Evolutionary conservation across 108 stramenopile species (phyloP), one percentile per base, ranked within the genome.

Genomic region (Nitzschia putrida): DNA sequence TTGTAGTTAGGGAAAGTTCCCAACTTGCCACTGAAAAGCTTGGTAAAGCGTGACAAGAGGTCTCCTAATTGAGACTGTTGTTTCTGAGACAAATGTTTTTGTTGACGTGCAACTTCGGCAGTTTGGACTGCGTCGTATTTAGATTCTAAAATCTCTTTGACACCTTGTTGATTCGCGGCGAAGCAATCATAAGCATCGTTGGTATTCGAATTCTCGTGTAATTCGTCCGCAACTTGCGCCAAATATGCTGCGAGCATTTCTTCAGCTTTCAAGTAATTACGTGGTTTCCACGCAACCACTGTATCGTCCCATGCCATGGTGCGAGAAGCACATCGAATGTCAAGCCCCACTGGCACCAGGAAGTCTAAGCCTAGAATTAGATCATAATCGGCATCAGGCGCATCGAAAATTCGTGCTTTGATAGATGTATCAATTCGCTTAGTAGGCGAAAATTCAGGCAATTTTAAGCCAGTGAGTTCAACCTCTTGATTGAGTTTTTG

Each of bases 331-430:
- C 57, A 74, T 0, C 29, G 0, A 9, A 74, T 39, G 23, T 64
- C 43, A 16, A 83, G 75, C 42, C 81, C 81, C 13, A 53, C 23
- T 8, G 42, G 13, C 20, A 8, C 2, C 2, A 84, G 52, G 54
- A 84, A 63, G 26, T 80, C 80, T 23, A 44, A 37, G 1, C 83
- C 79, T 8, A 84, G 21, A 24, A 80, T 77, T 0, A 78, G 22
- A 21, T 84, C 74, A 34, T 80, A 80, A 5, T 8, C 18, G 44
- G 11, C 2, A 41, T 52, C n/a, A 5, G 13, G 47, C 0, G 51
- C 18, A 22, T 69, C 58, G 37, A 69, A 69, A 12, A 80, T 61
- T 0, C 52, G 40, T 3, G 79, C 69, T 25, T 65, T 24, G 10
- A 44, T 14, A 11, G 18, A 14, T 25, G 5, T 0, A 3, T 58